Base-by-base conservation (phyloP, 352 stramenopile species). In the Globisporangium acanthophoron region DNA sequence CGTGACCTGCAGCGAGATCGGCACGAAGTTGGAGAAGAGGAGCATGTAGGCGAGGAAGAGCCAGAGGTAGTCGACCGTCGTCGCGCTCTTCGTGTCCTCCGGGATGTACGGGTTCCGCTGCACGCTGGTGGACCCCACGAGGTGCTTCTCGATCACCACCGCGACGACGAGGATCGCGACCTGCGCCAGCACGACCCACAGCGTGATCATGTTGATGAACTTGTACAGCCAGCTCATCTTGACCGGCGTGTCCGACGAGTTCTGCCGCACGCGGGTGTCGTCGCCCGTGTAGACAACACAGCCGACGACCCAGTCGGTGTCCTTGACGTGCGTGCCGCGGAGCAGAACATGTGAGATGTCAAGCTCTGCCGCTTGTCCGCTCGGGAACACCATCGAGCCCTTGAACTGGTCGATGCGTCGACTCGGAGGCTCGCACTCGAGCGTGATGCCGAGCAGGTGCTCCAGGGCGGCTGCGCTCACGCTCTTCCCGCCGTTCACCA, bases 1-100 rank as follows among this genome's bases (percentile, higher is more conserved):
- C 6, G 78, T 88, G 33, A 97, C 85, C 70, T 97, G 95, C 21
- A 97, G 74, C 20, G 88, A 94, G 46, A 98, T 94, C 5, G 92
- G 92, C n/a, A 98, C 87, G 62, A 97, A 96, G 54, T 93, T 91
- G 50, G 85, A 93, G 62, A 93, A 93, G 8, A 96, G 74, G n/a
- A 97, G 69, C 61, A 95, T 87, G 69, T 97, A 98, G 13, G 79
- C 73, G 13, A 87, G 58, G 29, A 89, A 87, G 13, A 84, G 70
- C 70, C 69, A 84, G 18, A 84, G 43, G 50, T 67, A 79, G 51
- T 80, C 67, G 45, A 79, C 29, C 11, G 66, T 56, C 3, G 49
- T 66, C 15, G 64, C 70, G 44, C 64, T 27, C 58, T 73, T 74
- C 33, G 67, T 74, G 16, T 76, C 70, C 0, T 72, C 58, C 0